Percentiles rank a stretch among this genome's conserved stretches.
Conservation (phyloP, 1,139 yeast genomes). For the Saccharomyces pastorianus region DNA sequence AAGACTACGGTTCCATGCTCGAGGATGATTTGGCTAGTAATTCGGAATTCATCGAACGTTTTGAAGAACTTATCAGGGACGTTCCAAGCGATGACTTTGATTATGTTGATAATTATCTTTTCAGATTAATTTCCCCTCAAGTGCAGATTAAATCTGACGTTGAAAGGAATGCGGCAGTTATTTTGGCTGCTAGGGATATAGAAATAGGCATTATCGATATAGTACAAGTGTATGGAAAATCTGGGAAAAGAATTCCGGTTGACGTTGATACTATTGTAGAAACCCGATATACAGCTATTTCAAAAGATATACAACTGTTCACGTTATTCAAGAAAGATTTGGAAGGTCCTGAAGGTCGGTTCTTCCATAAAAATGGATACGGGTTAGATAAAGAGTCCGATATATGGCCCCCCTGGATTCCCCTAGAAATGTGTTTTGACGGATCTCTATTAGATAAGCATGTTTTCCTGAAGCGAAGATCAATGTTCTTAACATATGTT, state of each 20-base stretch:
- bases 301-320: constrained; percentile 64
- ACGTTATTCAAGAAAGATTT: constrained; percentile 47
- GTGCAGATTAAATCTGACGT: constrained; percentile 65
- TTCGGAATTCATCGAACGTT: constrained; percentile 34
- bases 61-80: constrained; percentile 44
- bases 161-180: constrained; percentile 52
- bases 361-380: constrained; percentile 35
- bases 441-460: constrained; percentile 47
- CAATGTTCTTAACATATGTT: constrained; percentile 52
- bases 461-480: constrained; percentile 54
- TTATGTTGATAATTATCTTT: constrained; percentile 54
- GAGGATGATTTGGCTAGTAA: constrained; percentile 21
- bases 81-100: constrained; percentile 37
- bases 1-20: constrained; percentile 14
- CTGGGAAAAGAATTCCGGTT: constrained; percentile 41
- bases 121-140: constrained; percentile 75
- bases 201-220: constrained; percentile 53
- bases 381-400: constrained; percentile 32
- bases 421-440: constrained; percentile 64
- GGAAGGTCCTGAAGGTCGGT: constrained; percentile 32
- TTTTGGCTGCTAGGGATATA: constrained; percentile 62
- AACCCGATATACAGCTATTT: constrained; percentile 57
- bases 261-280: constrained; percentile 46
- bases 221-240: constrained; percentile 30
- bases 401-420: constrained; percentile 78